Base-by-base conservation (phyloP, 352 stramenopile genomes). In the Phytophthora pini region DNA sequence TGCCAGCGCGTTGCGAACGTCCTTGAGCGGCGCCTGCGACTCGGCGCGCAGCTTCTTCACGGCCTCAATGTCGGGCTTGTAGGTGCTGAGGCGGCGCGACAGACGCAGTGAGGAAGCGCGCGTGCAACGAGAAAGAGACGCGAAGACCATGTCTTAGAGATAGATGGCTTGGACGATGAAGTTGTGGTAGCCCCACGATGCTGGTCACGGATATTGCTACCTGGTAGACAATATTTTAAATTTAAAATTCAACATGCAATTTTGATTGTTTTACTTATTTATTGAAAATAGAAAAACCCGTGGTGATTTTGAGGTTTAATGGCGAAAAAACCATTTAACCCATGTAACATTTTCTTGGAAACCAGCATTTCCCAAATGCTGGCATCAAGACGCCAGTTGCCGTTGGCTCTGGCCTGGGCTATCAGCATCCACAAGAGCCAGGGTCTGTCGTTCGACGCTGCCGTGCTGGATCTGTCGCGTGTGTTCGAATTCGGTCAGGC, bases 351-450 rank as follows among this genome's bases (percentile, higher is more conserved):
- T 20, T 20, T 20, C 17, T 20, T 20, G 17, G 17, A 20, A 20
- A 20, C 17, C 17, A 20, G 17, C 17, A 20, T 20, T 20, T 20
- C 17, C 17, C 17, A 20, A 20, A 20, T 86, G 26, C 56, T 91
- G 41, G 85, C 85, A 1, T 80, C 79, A 38, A 77, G 85, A 3
- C 81, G 82, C 5, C 83, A 94, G 60, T 65, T 99, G n/a, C 95
- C 95, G 20, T 76, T 99, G 13, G 75, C 84, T 11, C 76, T 98
- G 13, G 96, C 94, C 2, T 99, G 94, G 92, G 92, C 90, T 38
- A 89, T 98, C 63, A 98, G 90, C 60, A 97, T 99, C 52, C 97
- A 99, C 80, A 99, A 99, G 72, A 96, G 87, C 43, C 96, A 99
- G 61, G 97, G 96, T 7, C 79, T 98, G 51, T 92, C 93, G 11